These are phyloP conservation scores for Cordyceps cicadae DNA, from an alignment of 2,329 filamentous ascomycete genomes.

Conservation along the genomic window DNA sequence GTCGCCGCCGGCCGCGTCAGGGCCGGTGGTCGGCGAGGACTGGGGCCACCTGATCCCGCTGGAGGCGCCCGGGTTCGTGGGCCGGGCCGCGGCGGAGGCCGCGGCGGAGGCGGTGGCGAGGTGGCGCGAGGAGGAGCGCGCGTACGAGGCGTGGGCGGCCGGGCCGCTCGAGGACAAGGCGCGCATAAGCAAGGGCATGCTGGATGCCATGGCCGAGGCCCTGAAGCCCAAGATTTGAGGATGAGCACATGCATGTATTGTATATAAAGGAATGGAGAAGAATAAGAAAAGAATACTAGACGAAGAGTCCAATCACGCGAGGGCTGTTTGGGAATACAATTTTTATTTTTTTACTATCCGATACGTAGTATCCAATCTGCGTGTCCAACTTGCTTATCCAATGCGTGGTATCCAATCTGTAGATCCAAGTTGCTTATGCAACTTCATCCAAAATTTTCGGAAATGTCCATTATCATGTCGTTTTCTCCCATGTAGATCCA, in stretches of 20 bases:
- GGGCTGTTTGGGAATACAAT: neutral
- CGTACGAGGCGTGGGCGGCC: conserved; percentile 48
- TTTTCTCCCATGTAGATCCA: neutral
- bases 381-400: too few species aligned
- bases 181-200: conserved; percentile 33
- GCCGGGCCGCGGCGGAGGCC: conserved; percentile 50
- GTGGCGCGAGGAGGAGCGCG: conserved; percentile 49
- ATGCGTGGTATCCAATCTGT: too few species aligned
- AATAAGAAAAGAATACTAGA: neutral
- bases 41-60: conserved; percentile 77
- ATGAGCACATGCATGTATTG: neutral
- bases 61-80: conserved; percentile 63
- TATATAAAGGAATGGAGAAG: neutral
- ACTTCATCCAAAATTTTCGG: neutral
- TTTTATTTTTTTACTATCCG: too few species aligned
- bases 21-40: conserved; percentile 49
- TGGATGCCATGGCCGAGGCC: conserved; percentile 47
- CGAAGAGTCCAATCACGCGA: neutral
- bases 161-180: conserved; percentile 45
- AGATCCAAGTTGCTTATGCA: too few species aligned
- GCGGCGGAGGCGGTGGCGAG: conserved; percentile 45
- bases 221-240: conserved; percentile 19
- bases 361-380: too few species aligned
- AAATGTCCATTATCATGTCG: neutral
- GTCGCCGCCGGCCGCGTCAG: conserved; percentile 56